Evolutionary conservation across 768 basidiomycete species (phyloP).

Genomic region (Tulasnella sp.): DNA sequence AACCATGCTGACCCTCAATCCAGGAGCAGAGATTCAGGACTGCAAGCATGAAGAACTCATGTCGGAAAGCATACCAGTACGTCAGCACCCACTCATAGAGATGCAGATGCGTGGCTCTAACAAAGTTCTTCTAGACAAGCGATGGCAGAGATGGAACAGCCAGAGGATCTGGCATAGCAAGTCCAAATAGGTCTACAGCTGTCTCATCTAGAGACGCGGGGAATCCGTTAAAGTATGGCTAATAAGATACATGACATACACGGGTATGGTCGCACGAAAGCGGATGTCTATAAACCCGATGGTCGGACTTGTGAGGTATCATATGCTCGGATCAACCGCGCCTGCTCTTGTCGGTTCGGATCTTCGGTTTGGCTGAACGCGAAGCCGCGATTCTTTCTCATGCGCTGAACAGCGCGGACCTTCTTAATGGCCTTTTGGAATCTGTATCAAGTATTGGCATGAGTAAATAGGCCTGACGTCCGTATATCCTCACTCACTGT

Average conservation of each 20-base stretch:
- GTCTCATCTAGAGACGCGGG: not conserved
- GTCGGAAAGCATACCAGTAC: constrained; percentile 59
- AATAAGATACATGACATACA: constrained; percentile 8
- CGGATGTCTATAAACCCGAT: constrained; percentile 57
- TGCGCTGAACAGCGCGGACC: constrained; percentile 95
- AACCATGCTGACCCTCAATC: constrained; percentile 11
- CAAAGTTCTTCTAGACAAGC: constrained; percentile 39
- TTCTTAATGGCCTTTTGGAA: constrained; percentile 99
- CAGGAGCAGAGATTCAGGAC: constrained; percentile 60
- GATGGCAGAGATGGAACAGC: constrained; percentile 47
- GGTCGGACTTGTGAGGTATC: constrained; percentile 79
- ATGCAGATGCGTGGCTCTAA: not conserved
- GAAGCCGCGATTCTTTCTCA: constrained; percentile 94
- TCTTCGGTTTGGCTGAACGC: constrained; percentile 98
- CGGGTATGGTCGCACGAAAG: not conserved
- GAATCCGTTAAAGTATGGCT: constrained; percentile 10
- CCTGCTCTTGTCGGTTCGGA: constrained; percentile 75
- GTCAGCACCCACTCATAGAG: constrained; percentile 32
- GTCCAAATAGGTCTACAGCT: not conserved
- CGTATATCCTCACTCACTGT: constrained; percentile 56
- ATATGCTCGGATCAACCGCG: constrained; percentile 77
- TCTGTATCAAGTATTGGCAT: constrained; percentile 41
- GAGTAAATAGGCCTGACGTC: constrained; percentile 17
- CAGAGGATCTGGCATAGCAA: constrained; percentile 22
- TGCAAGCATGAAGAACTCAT: constrained; percentile 47